These are phyloP conservation scores for Westerdykella sp. DNA, from an alignment of 2,329 filamentous ascomycete genomes.

Conservation along the genomic window DNA sequence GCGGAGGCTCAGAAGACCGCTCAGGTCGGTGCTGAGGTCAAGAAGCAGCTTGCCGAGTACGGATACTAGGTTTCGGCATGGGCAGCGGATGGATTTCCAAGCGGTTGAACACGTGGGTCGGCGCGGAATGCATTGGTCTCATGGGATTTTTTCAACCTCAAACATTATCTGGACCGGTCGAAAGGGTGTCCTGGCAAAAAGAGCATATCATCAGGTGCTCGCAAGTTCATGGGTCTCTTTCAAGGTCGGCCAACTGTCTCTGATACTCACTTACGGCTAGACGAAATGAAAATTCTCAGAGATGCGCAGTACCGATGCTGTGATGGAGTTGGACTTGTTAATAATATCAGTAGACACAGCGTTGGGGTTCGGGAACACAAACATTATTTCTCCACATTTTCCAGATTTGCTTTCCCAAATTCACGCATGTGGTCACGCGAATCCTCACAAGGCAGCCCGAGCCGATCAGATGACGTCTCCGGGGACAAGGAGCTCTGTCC, in stretches of 20 bases:
- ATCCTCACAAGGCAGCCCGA: neutral
- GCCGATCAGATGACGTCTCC: neutral
- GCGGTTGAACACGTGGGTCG: slow-evolving; percentile 28
- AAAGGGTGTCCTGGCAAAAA: slow-evolving; percentile 36
- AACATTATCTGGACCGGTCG: slow-evolving; percentile 33
- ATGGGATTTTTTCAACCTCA: slow-evolving; percentile 34
- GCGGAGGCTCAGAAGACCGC: slow-evolving; percentile 89
- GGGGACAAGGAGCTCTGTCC: neutral
- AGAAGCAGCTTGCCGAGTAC: slow-evolving; percentile 78
- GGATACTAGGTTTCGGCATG: slow-evolving; percentile 67
- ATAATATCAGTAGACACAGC: slow-evolving; percentile 19
- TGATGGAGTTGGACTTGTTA: slow-evolving; percentile 25
- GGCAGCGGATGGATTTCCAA: slow-evolving; percentile 20
- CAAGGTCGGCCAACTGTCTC: slow-evolving; percentile 32
- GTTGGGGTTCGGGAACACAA: neutral
- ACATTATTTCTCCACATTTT: neutral
- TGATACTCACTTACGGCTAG: slow-evolving; percentile 35
- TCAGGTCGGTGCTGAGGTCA: slow-evolving; percentile 77
- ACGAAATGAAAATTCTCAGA: slow-evolving; percentile 36
- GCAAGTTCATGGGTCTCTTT: slow-evolving; percentile 36
- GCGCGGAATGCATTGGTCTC: slow-evolving; percentile 36
- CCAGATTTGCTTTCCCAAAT: neutral
- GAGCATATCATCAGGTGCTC: slow-evolving; percentile 33
- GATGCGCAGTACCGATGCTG: slow-evolving; percentile 27
- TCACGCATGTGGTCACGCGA: neutral